A percentile compares a stretch with the other conserved stretches of the same genome.
phyloP scores from a whole-genome alignment of 345 rosid species.

The Linum lewisii region DNA sequence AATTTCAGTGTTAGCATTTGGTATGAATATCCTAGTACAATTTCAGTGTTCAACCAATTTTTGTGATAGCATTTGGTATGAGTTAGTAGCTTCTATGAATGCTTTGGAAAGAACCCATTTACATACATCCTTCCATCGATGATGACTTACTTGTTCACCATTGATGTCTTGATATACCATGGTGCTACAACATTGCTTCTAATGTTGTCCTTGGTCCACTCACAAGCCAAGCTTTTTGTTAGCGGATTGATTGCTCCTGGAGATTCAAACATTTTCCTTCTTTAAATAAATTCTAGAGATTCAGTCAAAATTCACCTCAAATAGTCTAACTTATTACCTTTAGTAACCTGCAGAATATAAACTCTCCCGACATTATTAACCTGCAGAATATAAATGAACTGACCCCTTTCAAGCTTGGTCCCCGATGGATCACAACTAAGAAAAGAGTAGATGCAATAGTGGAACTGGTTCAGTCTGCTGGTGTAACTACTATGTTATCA shows the following conservation, averaged over 20 bases:
- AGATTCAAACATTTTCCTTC: constrained; percentile 9
- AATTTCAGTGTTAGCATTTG: no score
- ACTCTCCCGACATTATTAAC: constrained; percentile 73
- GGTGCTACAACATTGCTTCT: constrained; percentile 78
- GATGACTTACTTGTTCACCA: constrained; percentile 67
- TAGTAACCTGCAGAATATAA: constrained; percentile 61
- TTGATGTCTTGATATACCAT: constrained; percentile 74
- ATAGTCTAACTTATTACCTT: constrained; percentile 30
- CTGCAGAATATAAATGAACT: constrained; percentile 18
- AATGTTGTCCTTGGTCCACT: constrained; percentile 79
- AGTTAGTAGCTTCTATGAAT: no score
- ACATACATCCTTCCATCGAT: no score
- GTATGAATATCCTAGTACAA: no score
- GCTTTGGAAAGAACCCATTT: no score
- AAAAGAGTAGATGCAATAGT: no score
- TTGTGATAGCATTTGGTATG: no score
- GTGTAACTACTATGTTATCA: no score
- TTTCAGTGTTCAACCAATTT: no score
- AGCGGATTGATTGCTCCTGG: constrained; percentile 74
- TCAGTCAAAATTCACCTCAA: constrained; percentile 1
- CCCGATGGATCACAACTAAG: not conserved
- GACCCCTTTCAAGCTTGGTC: not conserved
- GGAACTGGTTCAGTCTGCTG: not conserved
- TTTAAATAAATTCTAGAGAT: not conserved
- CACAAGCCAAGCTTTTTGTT: constrained; percentile 62